Conservation (phyloP, 306 rosid genomes). For the Lablab purpureus region DNA sequence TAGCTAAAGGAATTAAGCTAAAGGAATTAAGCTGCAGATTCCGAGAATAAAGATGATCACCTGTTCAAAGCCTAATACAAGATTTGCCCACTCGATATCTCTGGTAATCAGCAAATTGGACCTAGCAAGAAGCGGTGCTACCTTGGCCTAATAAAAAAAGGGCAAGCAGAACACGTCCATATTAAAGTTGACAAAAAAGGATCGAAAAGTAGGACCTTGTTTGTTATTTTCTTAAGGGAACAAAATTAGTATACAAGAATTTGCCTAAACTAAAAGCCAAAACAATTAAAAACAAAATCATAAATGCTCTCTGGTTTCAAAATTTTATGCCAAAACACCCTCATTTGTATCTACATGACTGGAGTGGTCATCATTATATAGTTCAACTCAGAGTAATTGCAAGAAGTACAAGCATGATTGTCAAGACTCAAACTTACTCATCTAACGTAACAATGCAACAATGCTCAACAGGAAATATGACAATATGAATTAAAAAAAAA, state of each 20-base stretch:
- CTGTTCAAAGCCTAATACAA: slow-evolving; percentile 93
- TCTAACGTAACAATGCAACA: not conserved
- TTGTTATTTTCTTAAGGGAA: not conserved
- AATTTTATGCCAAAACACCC: not conserved
- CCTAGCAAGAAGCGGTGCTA: slow-evolving; percentile 92
- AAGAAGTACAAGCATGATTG: not conserved
- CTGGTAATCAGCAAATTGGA: slow-evolving; percentile 92
- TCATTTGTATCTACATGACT: no score
- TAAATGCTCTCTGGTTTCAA: not conserved
- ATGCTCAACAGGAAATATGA: not conserved
- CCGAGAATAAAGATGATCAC: slow-evolving; percentile 50
- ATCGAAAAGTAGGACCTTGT: not conserved
- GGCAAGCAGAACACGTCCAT: slow-evolving; percentile 38
- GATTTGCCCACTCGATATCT: slow-evolving; percentile 98
- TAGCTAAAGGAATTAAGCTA: slow-evolving; percentile 26
- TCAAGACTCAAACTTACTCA: no score
- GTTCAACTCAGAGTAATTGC: not conserved
- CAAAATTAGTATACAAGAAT: not conserved
- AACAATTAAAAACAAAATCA: no score
- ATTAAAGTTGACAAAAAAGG: not conserved
- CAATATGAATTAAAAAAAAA: not conserved
- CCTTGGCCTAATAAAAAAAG: slow-evolving; percentile 61
- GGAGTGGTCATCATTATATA: no score
- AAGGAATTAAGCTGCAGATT: slow-evolving; percentile 34
- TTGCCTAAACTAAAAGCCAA: not conserved